These are phyloP conservation scores for Diaporthe eres DNA, from an alignment of 2,329 filamentous ascomycete genomes.

Conservation along the genomic window DNA sequence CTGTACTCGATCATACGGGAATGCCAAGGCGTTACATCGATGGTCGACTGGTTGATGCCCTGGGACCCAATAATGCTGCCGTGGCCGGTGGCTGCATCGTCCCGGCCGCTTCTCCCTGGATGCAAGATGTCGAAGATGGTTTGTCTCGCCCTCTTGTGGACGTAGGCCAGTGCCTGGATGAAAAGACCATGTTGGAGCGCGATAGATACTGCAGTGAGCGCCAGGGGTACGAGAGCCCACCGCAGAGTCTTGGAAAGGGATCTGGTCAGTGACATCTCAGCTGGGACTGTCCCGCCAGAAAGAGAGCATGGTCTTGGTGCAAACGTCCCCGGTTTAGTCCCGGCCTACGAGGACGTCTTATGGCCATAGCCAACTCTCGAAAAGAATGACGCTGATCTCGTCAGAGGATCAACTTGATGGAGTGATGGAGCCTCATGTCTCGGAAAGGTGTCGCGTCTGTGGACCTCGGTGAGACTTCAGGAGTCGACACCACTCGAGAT, in stretches of 20 bases:
- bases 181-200: not conserved
- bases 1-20: constrained; percentile 25
- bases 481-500: not conserved
- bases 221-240: not conserved
- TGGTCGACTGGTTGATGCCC: not conserved
- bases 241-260: not conserved
- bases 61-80: not conserved
- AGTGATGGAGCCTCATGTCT: not conserved
- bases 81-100: not conserved
- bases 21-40: constrained; percentile 25
- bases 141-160: no score
- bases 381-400: not conserved
- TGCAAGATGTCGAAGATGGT: not conserved
- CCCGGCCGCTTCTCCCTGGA: not conserved
- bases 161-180: no score
- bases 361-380: not conserved
- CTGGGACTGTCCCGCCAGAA: not conserved
- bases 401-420: not conserved
- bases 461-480: not conserved
- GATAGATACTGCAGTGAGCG: not conserved
- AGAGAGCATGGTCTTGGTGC: not conserved
- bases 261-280: not conserved
- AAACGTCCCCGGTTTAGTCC: not conserved
- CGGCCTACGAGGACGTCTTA: not conserved
- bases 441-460: not conserved